Base-by-base conservation (phyloP, 2,329 filamentous ascomycete genomes). In the Pestalotiopsis sp. region DNA sequence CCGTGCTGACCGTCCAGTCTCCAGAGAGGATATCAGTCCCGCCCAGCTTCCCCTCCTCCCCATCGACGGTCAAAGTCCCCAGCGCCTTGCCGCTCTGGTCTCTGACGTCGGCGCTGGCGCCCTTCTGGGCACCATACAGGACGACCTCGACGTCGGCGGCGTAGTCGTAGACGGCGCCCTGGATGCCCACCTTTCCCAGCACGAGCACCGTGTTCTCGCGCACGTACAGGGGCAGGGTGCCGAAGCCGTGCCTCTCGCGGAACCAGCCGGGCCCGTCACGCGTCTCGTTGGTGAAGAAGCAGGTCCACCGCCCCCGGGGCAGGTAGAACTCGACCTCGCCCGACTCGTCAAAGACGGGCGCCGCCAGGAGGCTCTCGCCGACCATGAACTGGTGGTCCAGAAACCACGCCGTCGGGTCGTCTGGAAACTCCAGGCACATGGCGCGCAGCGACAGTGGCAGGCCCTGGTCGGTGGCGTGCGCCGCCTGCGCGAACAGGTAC, bases 341-440 rank as follows among this genome's bases (percentile, higher is more conserved):
- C 1, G 84, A 83, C 75, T 92, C 90, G 5, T 92, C 92, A 75
- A 94, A 94, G 4, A 95, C 89, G 20, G 86, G 86, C 4, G 83
- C 85, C 0, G 89, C 88, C 7, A 93, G 80, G 41, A 93, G 78
- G 64, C 84, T 85, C 17, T 85, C 84, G 2, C 92, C 92, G n/a
- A 93, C 82, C 88, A 93, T 91, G 79, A 92, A 93, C 77, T 93
- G 89, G 39, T 89, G 86, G 77, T 94, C 91, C 60, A 92, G 83
- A 65, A 83, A 85, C 87, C 91, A 93, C 0, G 87, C 82, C 4
- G 88, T 92, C n/a, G 86, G 85, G 73, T 94, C 92, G 2, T 89
- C 84, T 1, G 90, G 91, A 74, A 93, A 93, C 78, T 93, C 91
- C 39, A 93, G 82, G 68, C 90, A 89, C 77, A 91, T 86, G 23